Evolutionary conservation across 495 filamentous ascomycete species (phyloP).

Genomic region (Copromyces sp.): DNA sequence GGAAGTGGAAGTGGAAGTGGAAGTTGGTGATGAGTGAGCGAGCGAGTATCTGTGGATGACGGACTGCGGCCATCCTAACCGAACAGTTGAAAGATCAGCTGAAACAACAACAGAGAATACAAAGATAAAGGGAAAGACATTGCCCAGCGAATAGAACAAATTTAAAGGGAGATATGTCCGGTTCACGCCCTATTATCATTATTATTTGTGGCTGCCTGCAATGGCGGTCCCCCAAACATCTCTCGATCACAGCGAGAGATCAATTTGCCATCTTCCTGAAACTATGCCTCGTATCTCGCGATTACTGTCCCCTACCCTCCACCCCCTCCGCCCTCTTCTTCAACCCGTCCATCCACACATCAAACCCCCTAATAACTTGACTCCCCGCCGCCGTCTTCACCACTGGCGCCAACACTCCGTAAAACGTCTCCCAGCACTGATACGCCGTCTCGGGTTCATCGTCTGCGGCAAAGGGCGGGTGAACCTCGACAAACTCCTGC

Average conservation of each 20-base stretch:
- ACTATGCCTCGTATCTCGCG: too few species aligned
- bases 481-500: constrained; percentile 25
- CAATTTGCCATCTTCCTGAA: too few species aligned
- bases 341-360: constrained; percentile 23
- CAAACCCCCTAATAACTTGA: constrained; percentile 21
- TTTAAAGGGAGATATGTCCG: not conserved
- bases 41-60: not conserved
- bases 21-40: not conserved
- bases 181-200: not conserved
- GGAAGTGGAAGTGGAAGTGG: not conserved
- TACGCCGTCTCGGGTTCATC: constrained; percentile 15
- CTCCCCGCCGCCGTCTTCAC: constrained; percentile 8
- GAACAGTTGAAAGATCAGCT: not conserved
- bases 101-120: not conserved
- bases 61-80: not conserved
- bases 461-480: not conserved
- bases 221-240: too few species aligned
- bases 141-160: not conserved
- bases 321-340: constrained; percentile 19
- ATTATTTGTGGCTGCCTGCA: not conserved
- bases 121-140: not conserved
- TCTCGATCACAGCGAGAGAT: too few species aligned
- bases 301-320: not conserved
- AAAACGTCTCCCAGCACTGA: constrained; percentile 32
- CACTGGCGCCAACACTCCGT: constrained; percentile 22